Base-by-base conservation (phyloP, 2,329 filamentous ascomycete genomes). In the Neofusicoccum kwambonambiense region DNA sequence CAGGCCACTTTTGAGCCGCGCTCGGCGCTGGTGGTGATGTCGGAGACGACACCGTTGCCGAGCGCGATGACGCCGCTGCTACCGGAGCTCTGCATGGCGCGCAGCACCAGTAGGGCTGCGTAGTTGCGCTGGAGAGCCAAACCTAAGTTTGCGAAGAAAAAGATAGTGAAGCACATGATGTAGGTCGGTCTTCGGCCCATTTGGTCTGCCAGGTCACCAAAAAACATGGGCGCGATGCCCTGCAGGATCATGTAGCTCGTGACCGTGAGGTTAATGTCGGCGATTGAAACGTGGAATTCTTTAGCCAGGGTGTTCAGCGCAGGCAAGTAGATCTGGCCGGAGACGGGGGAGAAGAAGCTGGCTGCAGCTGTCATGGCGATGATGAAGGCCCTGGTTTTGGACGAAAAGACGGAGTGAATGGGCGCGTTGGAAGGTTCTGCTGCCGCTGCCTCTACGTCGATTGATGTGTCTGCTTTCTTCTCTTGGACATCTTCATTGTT, bases 1-100 rank as follows among this genome's bases (percentile, higher is more conserved):
- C 88, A 84, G 58, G 86, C 90, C 79, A 93, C 89, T 71, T 90
- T 93, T 64, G 83, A 85, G 2, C 91, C 91, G 69, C 91, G 81
- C 74, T 94, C 89, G 0, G 85, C 83, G 51, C 84, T 87, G 0
- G 89, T 87, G 0, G 88, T 83, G 4, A 93, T 83, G 70, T 95
- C 91, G 0, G 89, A 88, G 13, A 93, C 85, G 1, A 92, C 86
- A 1, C 87, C 91, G 67, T 85, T 89, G 0, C 86, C 87, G 1
- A 95, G 80, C 0, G 90, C 88, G n/a, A 92, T 81, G 0, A 89
- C 90, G 0, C 87, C 87, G 69, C 86, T 89, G 72, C 86, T 89
- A 0, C 89, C 88, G 0, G 81, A 81, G 37, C 86, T 87, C 70
- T 90, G 88, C 3, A 89, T 65, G 76, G 85, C 86, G 0, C 88